Evolutionary conservation across 2,329 filamentous ascomycete species (phyloP).

Genomic region (Davidsoniella eucalypti): DNA sequence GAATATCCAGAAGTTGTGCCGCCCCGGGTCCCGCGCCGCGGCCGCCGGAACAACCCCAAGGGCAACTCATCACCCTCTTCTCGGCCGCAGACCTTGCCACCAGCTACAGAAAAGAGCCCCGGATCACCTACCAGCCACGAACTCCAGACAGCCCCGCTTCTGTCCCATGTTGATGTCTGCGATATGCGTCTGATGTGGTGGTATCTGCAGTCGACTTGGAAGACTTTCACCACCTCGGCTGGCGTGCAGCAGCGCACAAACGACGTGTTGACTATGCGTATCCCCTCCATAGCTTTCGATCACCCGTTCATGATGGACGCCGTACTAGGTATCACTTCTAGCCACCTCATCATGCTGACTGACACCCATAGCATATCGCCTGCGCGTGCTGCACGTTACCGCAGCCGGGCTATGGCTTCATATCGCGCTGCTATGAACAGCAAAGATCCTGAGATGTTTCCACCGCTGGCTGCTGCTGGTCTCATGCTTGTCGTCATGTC

Average conservation of each 20-base stretch:
- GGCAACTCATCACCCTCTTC: too few relatives aligned
- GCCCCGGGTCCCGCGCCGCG: not conserved
- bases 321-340: conserved; percentile 33
- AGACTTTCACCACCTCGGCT: conserved; percentile 28
- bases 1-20: conserved; percentile 22
- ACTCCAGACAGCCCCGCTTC: not conserved
- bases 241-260: conserved; percentile 22
- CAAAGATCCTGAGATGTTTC: conserved; percentile 28
- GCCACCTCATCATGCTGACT: conserved; percentile 29
- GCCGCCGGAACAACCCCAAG: too few relatives aligned
- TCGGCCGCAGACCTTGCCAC: too few relatives aligned
- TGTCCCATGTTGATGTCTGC: conserved; percentile 18
- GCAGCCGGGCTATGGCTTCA: conserved; percentile 32
- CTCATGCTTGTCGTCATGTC: conserved; percentile 34
- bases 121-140: too few relatives aligned
- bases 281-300: conserved; percentile 34
- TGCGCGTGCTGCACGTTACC: conserved; percentile 27
- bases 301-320: conserved; percentile 39
- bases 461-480: conserved; percentile 34
- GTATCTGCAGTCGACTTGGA: conserved; percentile 30
- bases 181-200: conserved; percentile 42
- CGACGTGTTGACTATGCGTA: conserved; percentile 27
- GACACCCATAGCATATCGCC: conserved; percentile 24
- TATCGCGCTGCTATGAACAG: conserved; percentile 35
- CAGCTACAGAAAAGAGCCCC: too few relatives aligned